These are phyloP conservation scores for Tylopilus subfusipes DNA, from an alignment of 768 basidiomycete genomes.

Conservation along the genomic window DNA sequence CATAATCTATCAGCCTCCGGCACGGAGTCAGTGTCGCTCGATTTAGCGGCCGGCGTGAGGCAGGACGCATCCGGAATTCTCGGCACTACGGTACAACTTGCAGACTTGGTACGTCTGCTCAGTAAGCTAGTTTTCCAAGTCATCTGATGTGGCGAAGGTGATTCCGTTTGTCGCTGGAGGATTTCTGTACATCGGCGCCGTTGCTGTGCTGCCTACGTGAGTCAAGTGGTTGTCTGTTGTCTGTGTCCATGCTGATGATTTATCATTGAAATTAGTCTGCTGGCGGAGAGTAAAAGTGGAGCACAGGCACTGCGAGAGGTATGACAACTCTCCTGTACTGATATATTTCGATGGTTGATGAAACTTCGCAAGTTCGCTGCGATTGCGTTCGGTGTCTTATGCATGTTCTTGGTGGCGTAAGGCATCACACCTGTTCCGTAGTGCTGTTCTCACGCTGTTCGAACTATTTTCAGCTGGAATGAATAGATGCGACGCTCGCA, in stretches of 20 bases:
- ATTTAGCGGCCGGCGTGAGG: conserved; percentile 75
- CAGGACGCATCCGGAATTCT: conserved; percentile 74
- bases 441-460: conserved; percentile 18
- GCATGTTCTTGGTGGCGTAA: conserved; percentile 93
- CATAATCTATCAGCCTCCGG: conserved; percentile 66
- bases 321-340: conserved; percentile 7
- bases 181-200: conserved; percentile 91
- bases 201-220: conserved; percentile 87
- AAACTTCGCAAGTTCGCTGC: conserved; percentile 67
- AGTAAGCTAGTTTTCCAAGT: conserved; percentile 12
- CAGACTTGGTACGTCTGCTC: conserved; percentile 70
- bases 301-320: conserved; percentile 91
- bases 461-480: conserved; percentile 59
- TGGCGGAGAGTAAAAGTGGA: conserved; percentile 84
- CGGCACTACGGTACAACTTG: conserved; percentile 74
- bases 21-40: conserved; percentile 37
- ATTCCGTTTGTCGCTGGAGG: conserved; percentile 89
- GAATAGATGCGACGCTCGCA: conserved; percentile 46
- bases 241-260: conserved; percentile 9
- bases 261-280: conserved; percentile 47
- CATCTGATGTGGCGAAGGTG: conserved; percentile 45
- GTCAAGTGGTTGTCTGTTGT: conserved; percentile 23
- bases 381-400: conserved; percentile 85
- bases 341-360: conserved; percentile 19
- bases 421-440: conserved; percentile 32